phyloP scores from a whole-genome alignment of 169 alveolate species.

The Eimeria zaria region DNA sequence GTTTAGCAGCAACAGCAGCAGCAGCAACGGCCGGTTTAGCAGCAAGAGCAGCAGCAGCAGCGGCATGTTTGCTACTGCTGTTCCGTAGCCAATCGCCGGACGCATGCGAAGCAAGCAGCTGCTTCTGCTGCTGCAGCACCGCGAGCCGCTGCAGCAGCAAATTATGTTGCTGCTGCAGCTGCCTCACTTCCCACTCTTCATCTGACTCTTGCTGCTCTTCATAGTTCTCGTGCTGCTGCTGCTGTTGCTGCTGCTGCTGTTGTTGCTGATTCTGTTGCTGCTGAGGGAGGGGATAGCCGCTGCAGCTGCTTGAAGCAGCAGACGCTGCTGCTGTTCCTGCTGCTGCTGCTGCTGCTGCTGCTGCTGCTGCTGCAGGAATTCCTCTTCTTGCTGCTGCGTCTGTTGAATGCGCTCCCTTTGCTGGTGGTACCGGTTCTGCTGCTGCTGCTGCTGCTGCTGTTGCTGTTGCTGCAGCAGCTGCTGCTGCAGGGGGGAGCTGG shows the following conservation, averaged over 20 bases:
- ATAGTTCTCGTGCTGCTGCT: background rate
- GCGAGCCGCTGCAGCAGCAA: slow-evolving; percentile 61
- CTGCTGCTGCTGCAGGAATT: too few relatives aligned
- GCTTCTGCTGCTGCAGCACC: slow-evolving; percentile 45
- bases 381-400: background rate
- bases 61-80: slow-evolving; percentile 5
- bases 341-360: slow-evolving; percentile 13
- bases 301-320: slow-evolving; percentile 2
- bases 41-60: slow-evolving; percentile 42
- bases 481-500: too few relatives aligned
- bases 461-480: too few relatives aligned
- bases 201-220: background rate
- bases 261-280: slow-evolving; percentile 26
- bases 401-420: background rate
- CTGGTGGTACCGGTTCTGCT: slow-evolving; percentile 22
- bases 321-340: too few relatives aligned
- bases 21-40: slow-evolving; percentile 12
- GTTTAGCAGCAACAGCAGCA: slow-evolving; percentile 21
- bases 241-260: slow-evolving; percentile 9
- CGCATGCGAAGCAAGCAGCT: slow-evolving; percentile 11
- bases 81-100: background rate
- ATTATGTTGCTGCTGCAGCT: slow-evolving; percentile 45
- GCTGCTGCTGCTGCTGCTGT: slow-evolving; percentile 6
- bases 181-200: slow-evolving; percentile 21
- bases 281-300: background rate